Conservation (phyloP, 2,329 filamentous ascomycete genomes). For the Laburnicola sp. region DNA sequence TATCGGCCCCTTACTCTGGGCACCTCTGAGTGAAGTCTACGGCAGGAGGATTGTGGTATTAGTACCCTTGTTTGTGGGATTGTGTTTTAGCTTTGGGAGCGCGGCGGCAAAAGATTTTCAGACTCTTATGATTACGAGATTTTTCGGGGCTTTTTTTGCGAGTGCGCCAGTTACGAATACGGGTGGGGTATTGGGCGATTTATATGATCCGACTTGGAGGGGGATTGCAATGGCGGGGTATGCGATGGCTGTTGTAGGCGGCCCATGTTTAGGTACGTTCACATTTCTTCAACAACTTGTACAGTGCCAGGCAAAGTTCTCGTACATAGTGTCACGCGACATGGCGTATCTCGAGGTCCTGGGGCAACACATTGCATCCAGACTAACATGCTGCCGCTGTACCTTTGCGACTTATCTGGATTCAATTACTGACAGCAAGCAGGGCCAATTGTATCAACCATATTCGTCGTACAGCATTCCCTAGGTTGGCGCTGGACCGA, state of each 20-base stretch:
- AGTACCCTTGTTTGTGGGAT: conserved; percentile 68
- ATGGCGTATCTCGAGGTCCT: no score
- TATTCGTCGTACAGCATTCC: conserved; percentile 48
- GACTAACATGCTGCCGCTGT: no score
- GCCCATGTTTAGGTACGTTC: conserved; percentile 26
- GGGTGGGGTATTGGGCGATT: conserved; percentile 77
- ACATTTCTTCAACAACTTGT: not conserved
- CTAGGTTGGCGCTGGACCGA: conserved; percentile 60
- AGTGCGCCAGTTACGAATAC: conserved; percentile 86
- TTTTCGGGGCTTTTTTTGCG: conserved; percentile 81
- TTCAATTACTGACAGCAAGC: conserved; percentile 38
- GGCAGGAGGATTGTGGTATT: conserved; percentile 73
- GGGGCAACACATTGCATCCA: no score
- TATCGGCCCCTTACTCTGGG: conserved; percentile 77
- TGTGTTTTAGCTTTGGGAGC: conserved; percentile 79
- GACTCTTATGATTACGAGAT: conserved; percentile 74
- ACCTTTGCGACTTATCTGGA: conserved; percentile 33
- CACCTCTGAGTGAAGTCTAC: conserved; percentile 74
- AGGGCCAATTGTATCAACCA: conserved; percentile 59
- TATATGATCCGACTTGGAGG: conserved; percentile 62
- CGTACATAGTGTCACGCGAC: no score
- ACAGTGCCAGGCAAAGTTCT: no score
- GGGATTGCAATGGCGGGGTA: conserved; percentile 13
- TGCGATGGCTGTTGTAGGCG: conserved; percentile 39
- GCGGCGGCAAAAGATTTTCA: conserved; percentile 75